Conservation (phyloP, 164 flowering plant genomes). For the Litsea cubeba region DNA sequence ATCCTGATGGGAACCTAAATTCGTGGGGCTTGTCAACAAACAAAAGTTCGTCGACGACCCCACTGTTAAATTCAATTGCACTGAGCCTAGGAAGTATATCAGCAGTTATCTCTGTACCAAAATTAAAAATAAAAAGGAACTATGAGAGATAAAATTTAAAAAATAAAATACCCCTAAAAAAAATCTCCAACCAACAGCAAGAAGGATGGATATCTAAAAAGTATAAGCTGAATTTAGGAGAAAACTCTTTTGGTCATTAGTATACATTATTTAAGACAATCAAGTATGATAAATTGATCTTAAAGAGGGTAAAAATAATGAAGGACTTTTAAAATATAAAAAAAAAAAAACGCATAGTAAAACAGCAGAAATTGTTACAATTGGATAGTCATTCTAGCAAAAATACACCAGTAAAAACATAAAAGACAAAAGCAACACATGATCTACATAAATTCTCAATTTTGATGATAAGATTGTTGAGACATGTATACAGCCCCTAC, state of each 20-base stretch:
- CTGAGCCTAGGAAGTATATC: conserved; percentile 98
- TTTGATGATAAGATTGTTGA: not conserved
- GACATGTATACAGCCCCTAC: not conserved
- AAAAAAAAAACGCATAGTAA: too few species aligned
- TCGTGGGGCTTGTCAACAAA: conserved; percentile 89
- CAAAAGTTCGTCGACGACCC: conserved; percentile 89
- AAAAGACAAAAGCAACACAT: not conserved
- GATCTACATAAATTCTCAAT: not conserved
- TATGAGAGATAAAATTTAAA: too few species aligned
- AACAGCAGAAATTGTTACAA: not conserved
- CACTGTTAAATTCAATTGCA: conserved; percentile 91
- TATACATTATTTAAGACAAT: too few species aligned
- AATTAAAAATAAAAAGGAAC: not conserved
- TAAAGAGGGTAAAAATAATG: too few species aligned
- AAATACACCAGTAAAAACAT: not conserved
- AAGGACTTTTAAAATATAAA: not conserved
- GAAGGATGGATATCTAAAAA: too few species aligned
- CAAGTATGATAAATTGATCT: too few species aligned
- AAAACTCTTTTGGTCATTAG: too few species aligned
- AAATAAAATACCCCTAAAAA: not conserved
- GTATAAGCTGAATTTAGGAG: too few species aligned
- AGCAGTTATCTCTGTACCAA: conserved; percentile 75
- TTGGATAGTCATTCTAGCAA: not conserved
- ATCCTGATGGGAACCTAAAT: conserved; percentile 65
- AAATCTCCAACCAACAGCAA: not conserved